These are phyloP conservation scores for Citrullus mucosospermus DNA, from an alignment of 306 rosid genomes.

Conservation along the genomic window DNA sequence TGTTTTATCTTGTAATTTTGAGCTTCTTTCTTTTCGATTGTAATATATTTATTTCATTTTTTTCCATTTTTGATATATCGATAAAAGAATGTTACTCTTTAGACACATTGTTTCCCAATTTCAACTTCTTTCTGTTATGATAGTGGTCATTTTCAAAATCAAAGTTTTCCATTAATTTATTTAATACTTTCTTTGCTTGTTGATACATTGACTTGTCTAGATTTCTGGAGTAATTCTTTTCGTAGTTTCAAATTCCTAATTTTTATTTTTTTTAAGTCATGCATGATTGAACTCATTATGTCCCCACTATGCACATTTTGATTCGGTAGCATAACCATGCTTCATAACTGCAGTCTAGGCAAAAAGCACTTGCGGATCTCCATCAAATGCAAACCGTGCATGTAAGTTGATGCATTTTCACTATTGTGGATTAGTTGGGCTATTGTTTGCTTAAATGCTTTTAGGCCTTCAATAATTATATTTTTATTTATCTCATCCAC, in stretches of 20 bases:
- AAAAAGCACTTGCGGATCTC: slow-evolving; percentile 80
- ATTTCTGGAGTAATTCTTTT: background rate
- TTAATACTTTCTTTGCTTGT: background rate
- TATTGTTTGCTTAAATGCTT: slow-evolving; percentile 7
- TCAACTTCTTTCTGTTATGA: background rate
- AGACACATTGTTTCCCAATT: background rate
- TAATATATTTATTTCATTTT: too few relatives aligned
- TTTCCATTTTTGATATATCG: too few relatives aligned
- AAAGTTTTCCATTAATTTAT: background rate
- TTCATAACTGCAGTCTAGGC: slow-evolving; percentile 67
- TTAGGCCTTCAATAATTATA: slow-evolving; percentile 2
- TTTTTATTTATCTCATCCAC: background rate
- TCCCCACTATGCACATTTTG: background rate
- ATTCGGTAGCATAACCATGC: slow-evolving; percentile 5
- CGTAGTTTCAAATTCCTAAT: background rate
- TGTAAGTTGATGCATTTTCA: slow-evolving; percentile 29
- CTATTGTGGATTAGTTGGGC: background rate
- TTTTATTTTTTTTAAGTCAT: background rate
- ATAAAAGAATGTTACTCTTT: too few relatives aligned
- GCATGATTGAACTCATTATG: background rate
- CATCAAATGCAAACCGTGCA: slow-evolving; percentile 80
- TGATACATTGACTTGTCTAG: background rate
- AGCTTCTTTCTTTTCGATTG: too few relatives aligned
- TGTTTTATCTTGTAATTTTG: too few relatives aligned
- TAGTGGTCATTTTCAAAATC: background rate